Base-by-base conservation (phyloP, 169 alveolate genomes). In the Ophryocystis elektroscirrha region DNA sequence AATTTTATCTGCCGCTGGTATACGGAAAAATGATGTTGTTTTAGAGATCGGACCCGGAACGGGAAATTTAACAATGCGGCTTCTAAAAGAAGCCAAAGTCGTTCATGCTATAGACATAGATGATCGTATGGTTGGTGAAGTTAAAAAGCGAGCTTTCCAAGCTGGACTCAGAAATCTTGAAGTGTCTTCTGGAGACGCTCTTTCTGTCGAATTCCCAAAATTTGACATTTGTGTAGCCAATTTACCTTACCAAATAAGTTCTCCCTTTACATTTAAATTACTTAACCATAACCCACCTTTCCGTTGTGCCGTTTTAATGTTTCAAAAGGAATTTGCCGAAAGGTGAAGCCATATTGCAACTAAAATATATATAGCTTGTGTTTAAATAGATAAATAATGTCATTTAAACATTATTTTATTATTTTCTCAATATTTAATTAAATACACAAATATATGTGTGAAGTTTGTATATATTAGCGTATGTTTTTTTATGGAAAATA, bases 1-100 rank as follows among this genome's bases (percentile, higher is more conserved):
- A 66, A 84, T 94, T 36, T 73, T 89, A 20, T 76, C 72, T 20
- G 96, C 96, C 32, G 87, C 97, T 12, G 94, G 89, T 28, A 85
- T 94, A 27, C 81, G 86, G 62, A 74, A 95, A 9, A 80, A 96
- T 3, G 99, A 94, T 70, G 81, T 85, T 5, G 95, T 91, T 1
- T 65, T 91, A 35, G 99, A 94, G 74, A 87, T 94, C 15, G 97
- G 97, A 16, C 97, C 97, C 38, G 97, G 96, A 53, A 85, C 95
- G 16, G 98, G 98, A 1, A 91, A 94, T 65, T 61, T 91, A 63
- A 94, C 99, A 2, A 73, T 83, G 66, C 67, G 93, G 23, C 73
- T 94, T 29, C 73, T 88, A 46, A 93, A 92, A 52, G 69, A 81
- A 52, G 93, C 96, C 2, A 83, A 87, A 65, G 78, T 79, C 54